These are phyloP conservation scores for Ascoidea tarda DNA, from an alignment of 805 yeast genomes.

Conservation along the genomic window DNA sequence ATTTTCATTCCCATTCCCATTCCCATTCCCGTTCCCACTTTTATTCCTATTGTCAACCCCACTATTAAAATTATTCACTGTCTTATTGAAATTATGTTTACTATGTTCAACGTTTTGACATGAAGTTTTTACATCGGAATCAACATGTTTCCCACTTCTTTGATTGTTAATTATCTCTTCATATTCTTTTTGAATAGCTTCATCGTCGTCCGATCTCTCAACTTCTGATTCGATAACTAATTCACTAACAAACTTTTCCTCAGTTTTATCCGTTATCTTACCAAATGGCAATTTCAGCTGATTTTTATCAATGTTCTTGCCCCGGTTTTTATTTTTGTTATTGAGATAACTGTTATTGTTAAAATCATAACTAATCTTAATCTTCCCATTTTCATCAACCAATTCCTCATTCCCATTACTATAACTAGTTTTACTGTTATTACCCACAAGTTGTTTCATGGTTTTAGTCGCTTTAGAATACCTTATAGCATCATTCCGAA, in stretches of 20 bases:
- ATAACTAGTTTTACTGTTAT: background rate
- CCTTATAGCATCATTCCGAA: slow-evolving; percentile 26
- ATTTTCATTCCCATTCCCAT: background rate
- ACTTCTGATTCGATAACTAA: slow-evolving; percentile 3
- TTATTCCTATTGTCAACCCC: slow-evolving; percentile 1
- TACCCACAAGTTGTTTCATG: background rate
- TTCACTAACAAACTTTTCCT: slow-evolving; percentile 1
- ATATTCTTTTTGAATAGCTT: slow-evolving; percentile 13
- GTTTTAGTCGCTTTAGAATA: slow-evolving; percentile 6
- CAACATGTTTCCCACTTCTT: no score
- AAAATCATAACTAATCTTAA: slow-evolving; percentile 2
- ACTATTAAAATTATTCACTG: background rate
- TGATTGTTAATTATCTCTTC: slow-evolving; percentile 6
- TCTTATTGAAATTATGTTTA: background rate
- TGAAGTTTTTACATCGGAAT: no score
- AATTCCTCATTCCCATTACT: slow-evolving; percentile 1
- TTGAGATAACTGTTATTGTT: slow-evolving; percentile 1
- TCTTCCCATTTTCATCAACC: slow-evolving; percentile 3
- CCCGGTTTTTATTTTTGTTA: background rate
- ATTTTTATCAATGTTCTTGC: slow-evolving; percentile 21
- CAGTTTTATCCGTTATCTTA: background rate
- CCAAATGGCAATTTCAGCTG: slow-evolving; percentile 25
- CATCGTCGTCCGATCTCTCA: slow-evolving; percentile 8
- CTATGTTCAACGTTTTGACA: no score
- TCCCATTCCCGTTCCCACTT: background rate